phyloP scores from a whole-genome alignment of 495 filamentous ascomycete genomes.

The Tuber borchii region DNA sequence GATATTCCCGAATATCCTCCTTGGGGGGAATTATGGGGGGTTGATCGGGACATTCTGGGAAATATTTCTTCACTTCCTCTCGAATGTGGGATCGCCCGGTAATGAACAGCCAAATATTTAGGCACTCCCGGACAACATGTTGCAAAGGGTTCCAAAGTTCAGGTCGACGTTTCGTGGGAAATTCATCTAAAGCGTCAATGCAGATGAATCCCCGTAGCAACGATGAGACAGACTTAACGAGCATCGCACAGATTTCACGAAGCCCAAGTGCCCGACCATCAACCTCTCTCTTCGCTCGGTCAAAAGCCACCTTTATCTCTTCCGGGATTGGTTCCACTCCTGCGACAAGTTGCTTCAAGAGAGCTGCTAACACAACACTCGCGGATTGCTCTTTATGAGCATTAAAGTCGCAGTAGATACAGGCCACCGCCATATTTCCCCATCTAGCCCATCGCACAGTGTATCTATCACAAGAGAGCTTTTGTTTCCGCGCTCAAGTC shows the following conservation, averaged over 20 bases:
- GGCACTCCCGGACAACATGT: background rate
- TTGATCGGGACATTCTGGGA: too few relatives aligned
- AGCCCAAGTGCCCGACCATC: background rate
- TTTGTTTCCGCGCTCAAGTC: too few relatives aligned
- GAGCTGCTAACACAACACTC: background rate
- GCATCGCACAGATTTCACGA: background rate
- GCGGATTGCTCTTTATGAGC: background rate
- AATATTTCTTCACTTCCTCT: too few relatives aligned
- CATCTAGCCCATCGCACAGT: background rate
- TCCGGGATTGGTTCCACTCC: background rate
- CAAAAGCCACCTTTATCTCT: background rate
- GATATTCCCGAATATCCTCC: too few relatives aligned
- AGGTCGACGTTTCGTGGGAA: background rate
- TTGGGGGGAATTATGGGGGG: too few relatives aligned
- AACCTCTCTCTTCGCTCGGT: background rate
- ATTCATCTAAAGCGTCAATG: background rate
- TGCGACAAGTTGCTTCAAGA: background rate
- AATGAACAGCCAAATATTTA: too few relatives aligned
- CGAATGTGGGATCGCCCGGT: too few relatives aligned
- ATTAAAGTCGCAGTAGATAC: background rate
- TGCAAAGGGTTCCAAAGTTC: background rate
- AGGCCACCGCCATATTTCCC: background rate
- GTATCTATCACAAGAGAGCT: background rate
- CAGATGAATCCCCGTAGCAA: background rate
- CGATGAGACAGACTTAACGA: background rate